phyloP scores from a whole-genome alignment of 768 basidiomycete species.

The Lactarius hatsudake region DNA sequence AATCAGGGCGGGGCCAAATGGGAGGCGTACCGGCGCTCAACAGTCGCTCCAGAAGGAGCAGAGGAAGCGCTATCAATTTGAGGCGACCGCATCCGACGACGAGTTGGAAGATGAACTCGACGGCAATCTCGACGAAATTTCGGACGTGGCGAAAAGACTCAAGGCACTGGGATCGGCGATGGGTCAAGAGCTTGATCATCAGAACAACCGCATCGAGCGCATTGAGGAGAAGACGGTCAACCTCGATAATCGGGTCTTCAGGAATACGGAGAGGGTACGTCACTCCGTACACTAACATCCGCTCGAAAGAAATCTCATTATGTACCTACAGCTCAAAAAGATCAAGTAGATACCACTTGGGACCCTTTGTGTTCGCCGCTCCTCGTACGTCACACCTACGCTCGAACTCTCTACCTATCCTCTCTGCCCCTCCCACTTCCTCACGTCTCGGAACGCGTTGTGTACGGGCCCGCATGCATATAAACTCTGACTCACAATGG shows the following conservation, averaged over 20 bases:
- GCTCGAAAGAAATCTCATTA: constrained; percentile 5
- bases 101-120: constrained; percentile 95
- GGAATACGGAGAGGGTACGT: constrained; percentile 77
- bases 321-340: constrained; percentile 35
- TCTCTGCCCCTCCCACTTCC: too few relatives aligned
- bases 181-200: constrained; percentile 84
- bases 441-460: too few relatives aligned
- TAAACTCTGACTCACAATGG: too few relatives aligned
- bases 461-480: too few relatives aligned
- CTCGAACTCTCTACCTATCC: too few relatives aligned
- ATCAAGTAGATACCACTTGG: constrained; percentile 33
- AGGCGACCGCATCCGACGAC: constrained; percentile 86
- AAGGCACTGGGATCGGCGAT: constrained; percentile 78
- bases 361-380: too few relatives aligned
- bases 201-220: constrained; percentile 75
- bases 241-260: constrained; percentile 72
- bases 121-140: constrained; percentile 84
- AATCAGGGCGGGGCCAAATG: constrained; percentile 38
- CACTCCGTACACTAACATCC: background rate
- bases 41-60: constrained; percentile 59
- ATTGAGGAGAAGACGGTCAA: constrained; percentile 76
- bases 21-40: constrained; percentile 47
- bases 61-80: constrained; percentile 86
- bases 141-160: constrained; percentile 70
- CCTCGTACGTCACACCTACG: too few relatives aligned